Percentiles rank a stretch among this genome's conserved stretches.
phyloP scores from a whole-genome alignment of 352 stramenopile genomes.

The Phytophthora fragariae region DNA sequence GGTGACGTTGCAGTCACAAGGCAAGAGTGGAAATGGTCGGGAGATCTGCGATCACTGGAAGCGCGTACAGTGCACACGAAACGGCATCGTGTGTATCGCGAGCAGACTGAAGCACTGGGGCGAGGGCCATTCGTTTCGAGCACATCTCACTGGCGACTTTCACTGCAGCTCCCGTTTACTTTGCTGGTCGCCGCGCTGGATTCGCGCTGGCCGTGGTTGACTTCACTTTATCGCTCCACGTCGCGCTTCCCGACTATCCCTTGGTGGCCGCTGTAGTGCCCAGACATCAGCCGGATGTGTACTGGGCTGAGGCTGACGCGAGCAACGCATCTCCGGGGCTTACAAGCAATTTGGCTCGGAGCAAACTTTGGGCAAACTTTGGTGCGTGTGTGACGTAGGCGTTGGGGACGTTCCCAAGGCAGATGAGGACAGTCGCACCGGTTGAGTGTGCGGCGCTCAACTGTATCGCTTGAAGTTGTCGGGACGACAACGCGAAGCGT shows the following conservation, averaged over 20 bases:
- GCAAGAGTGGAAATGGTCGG: constrained; percentile 16
- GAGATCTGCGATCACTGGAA: constrained; percentile 1
- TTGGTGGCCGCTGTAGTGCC: background rate
- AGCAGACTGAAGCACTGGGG: constrained; percentile 1
- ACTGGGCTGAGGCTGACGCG: constrained; percentile 7
- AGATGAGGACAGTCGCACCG: constrained; percentile 24
- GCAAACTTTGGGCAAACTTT: constrained; percentile 39
- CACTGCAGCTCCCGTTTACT: constrained; percentile 28
- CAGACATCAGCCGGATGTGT: constrained; percentile 13
- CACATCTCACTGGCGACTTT: constrained; percentile 36
- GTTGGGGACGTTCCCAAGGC: constrained; percentile 17
- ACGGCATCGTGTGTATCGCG: background rate
- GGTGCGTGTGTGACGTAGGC: constrained; percentile 32
- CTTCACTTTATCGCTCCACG: constrained; percentile 20
- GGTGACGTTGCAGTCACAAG: background rate
- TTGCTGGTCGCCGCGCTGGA: constrained; percentile 17
- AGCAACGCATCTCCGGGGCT: constrained; percentile 15
- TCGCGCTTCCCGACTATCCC: constrained; percentile 18
- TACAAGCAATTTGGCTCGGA: constrained; percentile 5
- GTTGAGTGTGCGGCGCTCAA: constrained; percentile 11
- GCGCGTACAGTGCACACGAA: background rate
- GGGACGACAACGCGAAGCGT: constrained; percentile 12
- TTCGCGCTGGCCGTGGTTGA: background rate
- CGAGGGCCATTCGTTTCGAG: constrained; percentile 33
- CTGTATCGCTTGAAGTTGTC: constrained; percentile 32